Percentiles rank a stretch among this genome's conserved stretches.
Conservation (phyloP, 768 basidiomycete species). For the Tricholoma sp. region DNA sequence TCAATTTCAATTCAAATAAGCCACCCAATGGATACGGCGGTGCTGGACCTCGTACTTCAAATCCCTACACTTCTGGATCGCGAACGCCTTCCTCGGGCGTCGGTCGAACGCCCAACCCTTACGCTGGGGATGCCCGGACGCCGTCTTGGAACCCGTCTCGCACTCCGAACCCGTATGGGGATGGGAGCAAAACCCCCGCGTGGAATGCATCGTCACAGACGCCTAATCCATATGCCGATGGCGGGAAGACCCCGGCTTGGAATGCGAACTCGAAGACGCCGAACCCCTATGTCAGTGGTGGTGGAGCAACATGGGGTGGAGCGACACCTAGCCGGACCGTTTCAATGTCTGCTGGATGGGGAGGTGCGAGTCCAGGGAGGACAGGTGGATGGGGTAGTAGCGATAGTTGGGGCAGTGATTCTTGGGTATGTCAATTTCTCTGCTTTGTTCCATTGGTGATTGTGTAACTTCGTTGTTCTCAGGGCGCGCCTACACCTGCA, state of each 20-base stretch:
- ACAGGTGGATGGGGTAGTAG: slow-evolving; percentile 25
- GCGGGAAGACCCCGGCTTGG: slow-evolving; percentile 69
- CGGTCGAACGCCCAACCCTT: slow-evolving; percentile 68
- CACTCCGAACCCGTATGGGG: slow-evolving; percentile 68
- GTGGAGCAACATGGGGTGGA: slow-evolving; percentile 38
- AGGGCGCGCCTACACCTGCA: slow-evolving; percentile 52
- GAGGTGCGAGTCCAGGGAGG: slow-evolving; percentile 42
- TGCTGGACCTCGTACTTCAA: slow-evolving; percentile 22
- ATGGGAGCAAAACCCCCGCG: slow-evolving; percentile 56
- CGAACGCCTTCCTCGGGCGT: slow-evolving; percentile 20
- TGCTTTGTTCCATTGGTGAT: background rate
- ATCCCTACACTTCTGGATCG: slow-evolving; percentile 28
- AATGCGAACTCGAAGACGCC: slow-evolving; percentile 59
- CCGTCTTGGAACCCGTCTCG: slow-evolving; percentile 54
- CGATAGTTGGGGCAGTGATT: slow-evolving; percentile 20
- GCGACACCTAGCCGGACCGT: slow-evolving; percentile 27
- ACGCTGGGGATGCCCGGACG: slow-evolving; percentile 49
- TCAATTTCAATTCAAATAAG: background rate
- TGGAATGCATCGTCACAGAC: slow-evolving; percentile 63
- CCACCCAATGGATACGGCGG: slow-evolving; percentile 16
- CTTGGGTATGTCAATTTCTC: background rate
- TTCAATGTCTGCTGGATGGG: slow-evolving; percentile 25
- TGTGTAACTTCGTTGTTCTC: background rate
- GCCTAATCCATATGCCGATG: slow-evolving; percentile 63
- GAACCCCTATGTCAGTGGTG: slow-evolving; percentile 54